These are phyloP conservation scores for Pleurostoma richardsiae DNA, from an alignment of 2,329 filamentous ascomycete genomes.

Conservation along the genomic window DNA sequence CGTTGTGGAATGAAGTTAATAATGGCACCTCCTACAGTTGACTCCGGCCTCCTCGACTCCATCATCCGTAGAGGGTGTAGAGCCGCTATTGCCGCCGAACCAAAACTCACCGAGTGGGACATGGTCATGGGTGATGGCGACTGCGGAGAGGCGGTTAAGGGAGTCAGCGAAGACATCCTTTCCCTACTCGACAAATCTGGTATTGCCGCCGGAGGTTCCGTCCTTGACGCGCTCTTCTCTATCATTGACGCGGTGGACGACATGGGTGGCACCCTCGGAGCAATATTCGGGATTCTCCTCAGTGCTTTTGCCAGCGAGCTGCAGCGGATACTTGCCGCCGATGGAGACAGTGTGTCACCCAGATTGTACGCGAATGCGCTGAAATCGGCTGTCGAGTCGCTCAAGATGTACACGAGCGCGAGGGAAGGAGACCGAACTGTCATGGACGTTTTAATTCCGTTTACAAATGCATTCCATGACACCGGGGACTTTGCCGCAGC, in stretches of 20 bases:
- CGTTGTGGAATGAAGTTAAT: background rate
- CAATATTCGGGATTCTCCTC: slow-evolving; percentile 15
- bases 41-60: background rate
- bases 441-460: slow-evolving; percentile 4
- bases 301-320: slow-evolving; percentile 12
- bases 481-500: slow-evolving; percentile 4
- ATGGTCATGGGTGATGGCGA: slow-evolving; percentile 28
- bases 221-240: slow-evolving; percentile 17
- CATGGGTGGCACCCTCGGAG: slow-evolving; percentile 26
- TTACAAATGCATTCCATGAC: slow-evolving; percentile 8
- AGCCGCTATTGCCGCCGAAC: slow-evolving; percentile 26
- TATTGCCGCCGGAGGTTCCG: slow-evolving; percentile 15
- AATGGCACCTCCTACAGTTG: background rate
- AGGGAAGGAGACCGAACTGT: slow-evolving; percentile 13
- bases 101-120: slow-evolving; percentile 24
- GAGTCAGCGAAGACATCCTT: slow-evolving; percentile 8
- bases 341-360: background rate
- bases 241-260: slow-evolving; percentile 23
- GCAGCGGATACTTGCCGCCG: too few relatives aligned
- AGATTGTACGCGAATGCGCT: slow-evolving; percentile 7
- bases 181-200: slow-evolving; percentile 1
- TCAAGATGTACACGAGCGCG: slow-evolving; percentile 13
- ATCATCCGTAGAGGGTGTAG: slow-evolving; percentile 13
- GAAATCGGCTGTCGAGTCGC: slow-evolving; percentile 6
- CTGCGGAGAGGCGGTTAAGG: slow-evolving; percentile 23